phyloP scores from a whole-genome alignment of 108 stramenopile genomes.

The Nannochloropsis salina region DNA sequence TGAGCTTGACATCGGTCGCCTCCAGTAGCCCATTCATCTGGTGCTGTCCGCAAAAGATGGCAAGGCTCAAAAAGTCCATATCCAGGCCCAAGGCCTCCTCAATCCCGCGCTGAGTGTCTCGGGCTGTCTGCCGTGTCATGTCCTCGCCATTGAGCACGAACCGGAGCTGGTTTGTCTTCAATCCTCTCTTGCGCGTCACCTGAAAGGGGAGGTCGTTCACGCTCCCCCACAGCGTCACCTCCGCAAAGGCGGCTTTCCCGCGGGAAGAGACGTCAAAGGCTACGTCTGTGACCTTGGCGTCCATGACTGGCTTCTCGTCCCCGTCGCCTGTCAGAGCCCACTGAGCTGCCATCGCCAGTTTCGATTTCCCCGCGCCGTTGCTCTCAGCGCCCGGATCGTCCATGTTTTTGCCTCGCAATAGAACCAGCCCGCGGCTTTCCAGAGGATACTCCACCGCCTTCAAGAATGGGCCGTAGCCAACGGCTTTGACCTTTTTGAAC shows the following conservation, averaged over 20 bases:
- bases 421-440: constrained; percentile 40
- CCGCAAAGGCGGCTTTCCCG: constrained; percentile 23
- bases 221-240: constrained; percentile 27
- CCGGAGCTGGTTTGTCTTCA: constrained; percentile 36
- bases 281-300: constrained; percentile 42
- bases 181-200: constrained; percentile 27
- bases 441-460: constrained; percentile 51
- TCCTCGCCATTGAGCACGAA: constrained; percentile 39
- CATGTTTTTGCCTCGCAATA: constrained; percentile 42
- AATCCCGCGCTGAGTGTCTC: constrained; percentile 41
- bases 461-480: constrained; percentile 48
- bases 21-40: constrained; percentile 46
- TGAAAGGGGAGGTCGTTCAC: constrained; percentile 29
- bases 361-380: constrained; percentile 53
- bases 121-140: constrained; percentile 30
- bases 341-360: constrained; percentile 52
- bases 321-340: constrained; percentile 50
- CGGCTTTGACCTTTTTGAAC: constrained; percentile 39
- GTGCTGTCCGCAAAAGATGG: constrained; percentile 47
- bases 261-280: constrained; percentile 36
- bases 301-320: constrained; percentile 42
- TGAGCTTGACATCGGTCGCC: constrained; percentile 44
- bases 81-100: constrained; percentile 41
- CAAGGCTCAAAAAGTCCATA: constrained; percentile 29
- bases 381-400: constrained; percentile 53